These are phyloP conservation scores for Alloteropsis angusta DNA, from an alignment of 202 grass and related monocot genomes.

Conservation along the genomic window DNA sequence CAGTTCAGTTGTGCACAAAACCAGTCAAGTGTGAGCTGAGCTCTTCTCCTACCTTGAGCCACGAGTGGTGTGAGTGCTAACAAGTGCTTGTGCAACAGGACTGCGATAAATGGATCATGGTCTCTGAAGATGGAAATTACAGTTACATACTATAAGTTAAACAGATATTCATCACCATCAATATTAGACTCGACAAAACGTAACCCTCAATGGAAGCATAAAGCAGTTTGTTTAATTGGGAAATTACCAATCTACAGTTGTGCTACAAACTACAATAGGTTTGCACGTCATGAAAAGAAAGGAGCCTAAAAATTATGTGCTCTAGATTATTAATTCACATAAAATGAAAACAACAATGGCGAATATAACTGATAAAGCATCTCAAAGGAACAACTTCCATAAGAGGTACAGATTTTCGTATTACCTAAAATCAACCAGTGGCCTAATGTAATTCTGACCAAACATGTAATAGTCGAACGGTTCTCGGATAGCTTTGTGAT, in stretches of 20 bases:
- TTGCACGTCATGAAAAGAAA: background rate
- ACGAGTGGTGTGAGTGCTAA: no score
- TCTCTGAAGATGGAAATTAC: background rate
- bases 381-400: background rate
- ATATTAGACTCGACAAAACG: background rate
- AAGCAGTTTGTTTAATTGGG: background rate
- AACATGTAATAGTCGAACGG: constrained; percentile 97
- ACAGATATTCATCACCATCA: background rate
- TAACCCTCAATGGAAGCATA: background rate
- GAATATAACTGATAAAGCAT: background rate
- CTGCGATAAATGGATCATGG: background rate
- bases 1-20: no score
- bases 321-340: background rate
- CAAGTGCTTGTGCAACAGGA: background rate
- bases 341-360: background rate
- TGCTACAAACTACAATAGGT: constrained; percentile 5
- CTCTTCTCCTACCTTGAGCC: no score
- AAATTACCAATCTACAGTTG: background rate
- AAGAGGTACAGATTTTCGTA: constrained; percentile 27
- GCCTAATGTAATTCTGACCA: constrained; percentile 94
- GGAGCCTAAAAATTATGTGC: background rate
- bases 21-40: no score
- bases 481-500: constrained; percentile 85
- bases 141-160: background rate
- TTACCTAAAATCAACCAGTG: constrained; percentile 83